Conservation (phyloP, 371 early-diverging fungal species). For the Mucor plumbeus region DNA sequence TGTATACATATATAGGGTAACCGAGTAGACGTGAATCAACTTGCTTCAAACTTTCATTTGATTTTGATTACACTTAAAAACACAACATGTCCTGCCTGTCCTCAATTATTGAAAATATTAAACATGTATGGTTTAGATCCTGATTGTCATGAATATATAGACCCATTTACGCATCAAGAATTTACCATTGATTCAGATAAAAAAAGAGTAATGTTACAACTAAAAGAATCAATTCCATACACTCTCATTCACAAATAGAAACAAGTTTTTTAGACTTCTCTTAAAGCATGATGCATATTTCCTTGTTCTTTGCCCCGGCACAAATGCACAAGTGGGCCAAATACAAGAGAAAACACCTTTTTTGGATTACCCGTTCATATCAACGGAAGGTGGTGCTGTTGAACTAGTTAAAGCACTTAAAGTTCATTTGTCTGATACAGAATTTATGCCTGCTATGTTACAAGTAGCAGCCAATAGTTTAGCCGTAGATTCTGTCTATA, state of each 20-base stretch:
- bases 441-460: conserved; percentile 46
- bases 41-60: conserved; percentile 34
- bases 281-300: conserved; percentile 48
- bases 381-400: conserved; percentile 26
- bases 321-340: conserved; percentile 24
- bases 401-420: conserved; percentile 36
- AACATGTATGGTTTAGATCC: conserved; percentile 48
- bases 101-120: conserved; percentile 40
- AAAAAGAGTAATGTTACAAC: background rate
- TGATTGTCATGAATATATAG: conserved; percentile 23
- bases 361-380: conserved; percentile 45
- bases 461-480: conserved; percentile 24
- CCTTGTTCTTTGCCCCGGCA: conserved; percentile 49
- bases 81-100: conserved; percentile 40
- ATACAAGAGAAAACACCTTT: conserved; percentile 38
- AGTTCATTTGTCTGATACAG: conserved; percentile 35
- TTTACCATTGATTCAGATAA: conserved; percentile 23
- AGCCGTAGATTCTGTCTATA: conserved; percentile 27
- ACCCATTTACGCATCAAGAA: conserved; percentile 38
- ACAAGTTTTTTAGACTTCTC: conserved; percentile 39
- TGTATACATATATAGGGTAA: conserved; percentile 33
- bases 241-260: background rate
- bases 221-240: too few species aligned
- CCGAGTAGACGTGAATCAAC: conserved; percentile 28
- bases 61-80: conserved; percentile 46